Conservation (phyloP, 371 early-diverging fungal genomes). For the Parasitella parasitica region DNA sequence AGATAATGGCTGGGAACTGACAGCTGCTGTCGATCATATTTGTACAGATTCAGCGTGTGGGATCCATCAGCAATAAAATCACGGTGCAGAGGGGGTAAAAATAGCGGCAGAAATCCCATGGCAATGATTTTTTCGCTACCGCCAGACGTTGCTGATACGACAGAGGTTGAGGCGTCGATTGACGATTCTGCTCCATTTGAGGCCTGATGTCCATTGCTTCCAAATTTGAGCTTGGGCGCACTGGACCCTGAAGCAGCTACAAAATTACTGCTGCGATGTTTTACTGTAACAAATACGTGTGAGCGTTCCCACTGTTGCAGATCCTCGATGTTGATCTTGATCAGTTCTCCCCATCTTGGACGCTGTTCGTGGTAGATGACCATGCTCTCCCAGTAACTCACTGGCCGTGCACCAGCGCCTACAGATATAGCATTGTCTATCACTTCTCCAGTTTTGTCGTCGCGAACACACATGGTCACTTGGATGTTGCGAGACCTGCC, state of each 20-base stretch:
- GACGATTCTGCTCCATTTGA: not conserved
- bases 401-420: conserved; percentile 52
- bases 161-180: not conserved
- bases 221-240: not conserved
- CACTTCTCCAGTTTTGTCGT: conserved; percentile 53
- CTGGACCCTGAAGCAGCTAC: conserved; percentile 18
- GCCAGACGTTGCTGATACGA: conserved; percentile 1
- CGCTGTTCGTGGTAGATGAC: conserved; percentile 65
- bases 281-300: conserved; percentile 64
- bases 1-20: conserved; percentile 50
- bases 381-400: conserved; percentile 58
- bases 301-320: conserved; percentile 52
- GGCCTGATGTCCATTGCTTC: not conserved
- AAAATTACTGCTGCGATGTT: conserved; percentile 45
- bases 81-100: conserved; percentile 48
- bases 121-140: conserved; percentile 45
- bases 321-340: conserved; percentile 58
- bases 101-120: conserved; percentile 65
- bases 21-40: conserved; percentile 55
- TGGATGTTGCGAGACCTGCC: conserved; percentile 62
- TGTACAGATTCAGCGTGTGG: conserved; percentile 66
- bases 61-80: conserved; percentile 64
- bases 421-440: conserved; percentile 57
- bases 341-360: conserved; percentile 69
- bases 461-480: conserved; percentile 60